Evolutionary conservation across 2,329 filamentous ascomycete genomes (phyloP), one percentile per base, ranked within the genome.

Genomic region (Pseudogymnoascus sp.): DNA sequence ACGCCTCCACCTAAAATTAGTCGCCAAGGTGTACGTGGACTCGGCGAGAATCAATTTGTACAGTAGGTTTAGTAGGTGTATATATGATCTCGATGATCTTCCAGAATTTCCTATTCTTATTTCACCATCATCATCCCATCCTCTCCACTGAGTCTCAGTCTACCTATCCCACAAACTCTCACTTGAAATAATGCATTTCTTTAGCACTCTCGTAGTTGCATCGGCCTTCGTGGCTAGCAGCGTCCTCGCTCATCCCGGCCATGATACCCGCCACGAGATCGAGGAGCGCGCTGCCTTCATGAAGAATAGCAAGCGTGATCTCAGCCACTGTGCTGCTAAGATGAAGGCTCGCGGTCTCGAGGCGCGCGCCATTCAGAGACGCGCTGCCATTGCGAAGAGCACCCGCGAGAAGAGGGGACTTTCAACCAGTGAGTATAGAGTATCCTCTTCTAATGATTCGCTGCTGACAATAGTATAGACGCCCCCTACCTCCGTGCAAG

Each of bases 291-390:
- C 68, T 59, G 70, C 71, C 14, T 76, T 76, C 65, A 63, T 76
- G 64, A 68, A 70, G 59, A 68, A 66, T 47, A 71, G 71, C 65
- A 74, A 74, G 66, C 70, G 72, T 19, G 69, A 71, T 47, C 70
- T 78, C 21, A 72, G 70, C 24, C 75, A 77, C 65, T 78, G 76
- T 53, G 70, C 73, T 2, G 74, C 73, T 3, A 72, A 73, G 61
- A 67, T 78, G 47, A 74, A 76, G 68, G 72, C 71, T 59, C 73
- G 76, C 59, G 76, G 74, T 26, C 68, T 76, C 40, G 71, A 75
- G 63, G 65, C 68, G 37, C 67, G 69, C 14, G 72, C 72, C 62
- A 67, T 73, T 61, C 68, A 70, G 38, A 72, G 77, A 21, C 74
- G 76, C 35, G 68, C 68, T 13, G 73, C 70, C 26, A 69, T 71